Evolutionary conservation across 2,329 filamentous ascomycete genomes (phyloP).

Genomic region (Phialophora expanda): DNA sequence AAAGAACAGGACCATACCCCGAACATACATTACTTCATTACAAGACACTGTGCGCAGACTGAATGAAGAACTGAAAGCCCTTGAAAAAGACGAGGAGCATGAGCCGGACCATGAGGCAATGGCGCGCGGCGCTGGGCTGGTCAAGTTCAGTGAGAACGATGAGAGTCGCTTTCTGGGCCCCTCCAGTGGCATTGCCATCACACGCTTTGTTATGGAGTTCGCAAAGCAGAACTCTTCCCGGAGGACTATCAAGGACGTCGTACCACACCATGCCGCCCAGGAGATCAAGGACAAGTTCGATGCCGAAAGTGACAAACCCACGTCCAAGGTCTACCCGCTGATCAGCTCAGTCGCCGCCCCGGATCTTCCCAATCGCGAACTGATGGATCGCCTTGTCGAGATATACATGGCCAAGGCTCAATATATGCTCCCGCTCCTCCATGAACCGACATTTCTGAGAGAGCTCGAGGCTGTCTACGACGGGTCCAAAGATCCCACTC

Average conservation of each 20-base stretch:
- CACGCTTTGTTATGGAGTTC: slow-evolving; percentile 91
- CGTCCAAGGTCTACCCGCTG: slow-evolving; percentile 84
- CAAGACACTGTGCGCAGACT: slow-evolving; percentile 84
- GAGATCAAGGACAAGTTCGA: slow-evolving; percentile 71
- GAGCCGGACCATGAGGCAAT: slow-evolving; percentile 80
- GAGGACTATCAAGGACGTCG: slow-evolving; percentile 88
- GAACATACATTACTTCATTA: slow-evolving; percentile 89
- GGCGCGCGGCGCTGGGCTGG: slow-evolving; percentile 81
- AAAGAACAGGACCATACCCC: slow-evolving; percentile 82
- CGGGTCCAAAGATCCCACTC: slow-evolving; percentile 75
- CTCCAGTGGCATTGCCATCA: slow-evolving; percentile 94
- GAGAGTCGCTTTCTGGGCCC: slow-evolving; percentile 91
- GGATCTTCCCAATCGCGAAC: slow-evolving; percentile 71
- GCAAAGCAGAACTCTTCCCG: slow-evolving; percentile 92
- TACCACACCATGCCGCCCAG: slow-evolving; percentile 73
- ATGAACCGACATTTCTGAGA: slow-evolving; percentile 76
- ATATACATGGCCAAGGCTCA: slow-evolving; percentile 89
- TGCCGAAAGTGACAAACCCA: slow-evolving; percentile 68
- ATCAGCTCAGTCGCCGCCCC: slow-evolving; percentile 83
- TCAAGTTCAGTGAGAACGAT: slow-evolving; percentile 82
- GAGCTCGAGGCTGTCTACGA: slow-evolving; percentile 82
- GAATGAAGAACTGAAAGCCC: slow-evolving; percentile 78
- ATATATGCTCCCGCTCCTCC: slow-evolving; percentile 82
- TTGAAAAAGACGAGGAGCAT: slow-evolving; percentile 76
- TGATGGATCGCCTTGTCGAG: slow-evolving; percentile 79